Base-by-base conservation (phyloP, 2,329 filamentous ascomycete species). In the Fusarium sp. region DNA sequence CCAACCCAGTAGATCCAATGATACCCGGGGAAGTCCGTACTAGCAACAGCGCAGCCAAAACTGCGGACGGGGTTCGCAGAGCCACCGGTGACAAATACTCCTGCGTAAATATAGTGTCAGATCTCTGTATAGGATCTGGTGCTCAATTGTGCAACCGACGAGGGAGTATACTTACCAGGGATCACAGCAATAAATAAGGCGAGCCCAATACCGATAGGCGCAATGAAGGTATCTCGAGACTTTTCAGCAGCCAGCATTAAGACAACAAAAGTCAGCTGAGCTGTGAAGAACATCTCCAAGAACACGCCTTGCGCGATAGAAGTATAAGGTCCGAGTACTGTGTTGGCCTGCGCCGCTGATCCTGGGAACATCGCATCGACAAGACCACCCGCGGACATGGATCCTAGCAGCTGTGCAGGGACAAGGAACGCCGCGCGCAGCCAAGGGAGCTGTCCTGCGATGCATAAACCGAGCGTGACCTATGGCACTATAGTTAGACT, bases 241-340 rank as follows among this genome's bases (percentile, higher is more conserved):
- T 92, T 92, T 74, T 92, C 89, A 7, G 86, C 85, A 2, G 89
- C 89, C 52, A 92, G 80, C 86, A 92, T 90, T 74, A 88, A 84
- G 38, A 91, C 85, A 10, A 88, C 84, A 48, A 90, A 83, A 8
- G 89, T 83, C 12, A 91, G 79, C 71, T 88, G 82, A 0, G 86
- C 81, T 0, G 88, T 91, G 29, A 90, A 80, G 66, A 90, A 87
- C 78, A 88, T 84, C 76, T 91, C 89, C 47, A 91, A 85, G 70
- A 90, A 89, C 21, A 91, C 77, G n/a, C 88, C 89, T 50, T 85
- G 86, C 0, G 80, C 79, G n/a, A 84, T 78, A 41, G 79, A 84
- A 6, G 84, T 80, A 21, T 82, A 83, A 9, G 80, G 80, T 2
- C 82, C 83, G 5, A 90, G 80, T 9, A 60, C 37, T 3, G 81